phyloP scores from a whole-genome alignment of 1,284 basidiomycete species.

The Tilletia indica region DNA sequence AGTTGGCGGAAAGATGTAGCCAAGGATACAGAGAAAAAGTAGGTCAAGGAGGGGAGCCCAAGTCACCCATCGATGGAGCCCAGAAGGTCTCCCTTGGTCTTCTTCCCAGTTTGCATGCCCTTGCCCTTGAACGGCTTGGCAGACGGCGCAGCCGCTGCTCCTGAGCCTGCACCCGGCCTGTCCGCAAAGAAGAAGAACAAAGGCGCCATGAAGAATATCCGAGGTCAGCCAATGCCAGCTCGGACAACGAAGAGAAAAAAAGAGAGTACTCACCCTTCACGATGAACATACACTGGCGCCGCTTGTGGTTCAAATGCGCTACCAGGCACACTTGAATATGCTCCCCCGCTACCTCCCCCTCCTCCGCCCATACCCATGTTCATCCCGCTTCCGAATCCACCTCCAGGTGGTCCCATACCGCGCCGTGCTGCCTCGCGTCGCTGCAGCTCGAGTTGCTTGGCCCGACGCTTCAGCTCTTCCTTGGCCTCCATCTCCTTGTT shows the following conservation, averaged over 20 bases:
- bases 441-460: slow-evolving; percentile 98
- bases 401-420: slow-evolving; percentile 25
- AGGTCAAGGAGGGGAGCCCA: not conserved
- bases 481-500: slow-evolving; percentile 99
- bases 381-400: slow-evolving; percentile 30
- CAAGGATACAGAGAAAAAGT: not conserved
- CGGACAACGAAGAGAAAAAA: too few species aligned
- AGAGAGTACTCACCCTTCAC: slow-evolving; percentile 6
- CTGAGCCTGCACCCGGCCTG: not conserved
- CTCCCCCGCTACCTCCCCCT: slow-evolving; percentile 5
- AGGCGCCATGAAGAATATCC: too few species aligned
- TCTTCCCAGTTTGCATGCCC: slow-evolving; percentile 98
- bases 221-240: too few species aligned
- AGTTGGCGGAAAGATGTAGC: too few species aligned
- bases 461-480: slow-evolving; percentile 95
- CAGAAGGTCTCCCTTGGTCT: slow-evolving; percentile 80
- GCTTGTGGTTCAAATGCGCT: slow-evolving; percentile 13
- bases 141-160: slow-evolving; percentile 29
- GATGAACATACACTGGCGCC: slow-evolving; percentile 14
- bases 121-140: slow-evolving; percentile 83
- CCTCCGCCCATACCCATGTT: slow-evolving; percentile 16
- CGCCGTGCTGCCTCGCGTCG: slow-evolving; percentile 63
- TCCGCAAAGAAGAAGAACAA: not conserved
- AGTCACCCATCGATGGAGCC: slow-evolving; percentile 70
- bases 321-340: slow-evolving; percentile 14